Base-by-base conservation (phyloP, 805 yeast genomes). In the Yarrowia sp. region DNA sequence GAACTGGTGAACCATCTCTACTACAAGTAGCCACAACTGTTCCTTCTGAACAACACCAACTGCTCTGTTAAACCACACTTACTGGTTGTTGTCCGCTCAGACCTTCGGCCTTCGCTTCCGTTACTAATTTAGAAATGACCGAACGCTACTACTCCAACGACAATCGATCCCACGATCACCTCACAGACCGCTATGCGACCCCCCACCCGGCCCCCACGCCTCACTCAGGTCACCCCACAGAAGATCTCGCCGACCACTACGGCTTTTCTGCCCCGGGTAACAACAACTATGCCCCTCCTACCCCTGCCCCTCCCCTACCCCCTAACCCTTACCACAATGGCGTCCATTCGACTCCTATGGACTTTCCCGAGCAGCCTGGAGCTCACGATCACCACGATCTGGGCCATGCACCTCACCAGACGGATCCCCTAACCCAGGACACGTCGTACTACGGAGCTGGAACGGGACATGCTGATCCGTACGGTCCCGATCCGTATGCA, bases 121-220 rank as follows among this genome's bases (percentile, higher is more conserved):
- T 26, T 26, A 19, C 65, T 58, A 59, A 59, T 52, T 1, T 32
- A 59, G 65, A 59, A 59, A 59, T 59, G 65, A 59, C 65, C 42
- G 65, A 59, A 22, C 52, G 65, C n/a, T 59, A 59, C 65, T 59
- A 59, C 52, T 41, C 65, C 26, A 59, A 59, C 52, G 65, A 59
- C 32, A 59, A 59, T 43, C 50, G 65, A 43, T 59, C 65, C 14
- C 65, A 59, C 16, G 65, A 59, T 14, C 65, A 45, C n/a, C 65
- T 59, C 41, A 59, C 65, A 8, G 65, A 59, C 35, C 42, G 65
- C 14, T 59, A 12, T 10, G 36, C 26, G n/a, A 59, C 53, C 3
- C 67, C 67, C 9, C 67, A 48, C 11, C 67, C 67, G 1, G 46
- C 56, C 1, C 56, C 43, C 0, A 46, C 67, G 1, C 55, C 56